A percentile compares a stretch with the other conserved stretches of the same genome.
These are phyloP conservation scores for Triticum dicoccoides DNA, from an alignment of 176 grass and related monocot genomes.

Conservation along the genomic window DNA sequence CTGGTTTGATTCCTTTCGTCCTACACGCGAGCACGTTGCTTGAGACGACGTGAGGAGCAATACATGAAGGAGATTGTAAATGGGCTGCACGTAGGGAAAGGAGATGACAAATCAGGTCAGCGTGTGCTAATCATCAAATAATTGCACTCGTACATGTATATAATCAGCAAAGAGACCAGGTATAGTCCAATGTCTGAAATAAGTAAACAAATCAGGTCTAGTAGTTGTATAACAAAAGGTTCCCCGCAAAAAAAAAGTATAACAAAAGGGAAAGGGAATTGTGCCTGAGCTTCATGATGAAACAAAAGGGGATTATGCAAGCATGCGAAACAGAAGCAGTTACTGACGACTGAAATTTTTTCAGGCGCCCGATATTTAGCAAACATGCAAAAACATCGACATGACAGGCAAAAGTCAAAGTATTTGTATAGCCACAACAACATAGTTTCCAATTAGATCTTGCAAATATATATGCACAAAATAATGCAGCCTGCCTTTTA, in stretches of 20 bases:
- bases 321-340: neutral
- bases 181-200: neutral
- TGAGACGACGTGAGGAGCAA: slow-evolving; percentile 27
- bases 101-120: neutral
- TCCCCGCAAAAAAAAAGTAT: no score
- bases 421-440: neutral
- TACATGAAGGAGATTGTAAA: neutral
- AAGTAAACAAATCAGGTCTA: neutral
- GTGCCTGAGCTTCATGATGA: neutral
- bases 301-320: neutral
- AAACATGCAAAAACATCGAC: no score
- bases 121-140: neutral
- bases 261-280: neutral
- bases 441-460: no score
- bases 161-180: neutral
- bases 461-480: neutral
- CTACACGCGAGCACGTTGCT: slow-evolving; percentile 25
- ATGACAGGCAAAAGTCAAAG: neutral
- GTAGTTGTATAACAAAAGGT: neutral
- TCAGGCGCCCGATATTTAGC: no score
- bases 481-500: neutral
- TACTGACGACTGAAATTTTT: no score
- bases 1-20: neutral
- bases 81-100: slow-evolving; percentile 26
- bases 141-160: neutral